These are phyloP conservation scores for Leucocoprinus sp. DNA, from an alignment of 768 basidiomycete species.

Conservation along the genomic window DNA sequence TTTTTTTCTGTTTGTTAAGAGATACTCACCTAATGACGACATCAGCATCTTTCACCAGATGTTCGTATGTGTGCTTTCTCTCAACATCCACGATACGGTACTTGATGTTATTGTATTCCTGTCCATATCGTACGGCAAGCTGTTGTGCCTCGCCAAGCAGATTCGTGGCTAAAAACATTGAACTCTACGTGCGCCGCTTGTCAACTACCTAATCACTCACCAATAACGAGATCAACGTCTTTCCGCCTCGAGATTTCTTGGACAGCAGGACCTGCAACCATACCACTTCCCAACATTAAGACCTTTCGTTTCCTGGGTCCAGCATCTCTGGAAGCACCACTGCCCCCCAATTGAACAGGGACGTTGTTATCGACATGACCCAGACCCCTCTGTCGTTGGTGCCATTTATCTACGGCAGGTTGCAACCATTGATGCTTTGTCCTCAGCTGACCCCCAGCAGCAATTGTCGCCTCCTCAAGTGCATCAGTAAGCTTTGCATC, in stretches of 20 bases:
- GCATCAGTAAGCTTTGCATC: conserved; percentile 30
- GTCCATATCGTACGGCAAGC: conserved; percentile 24
- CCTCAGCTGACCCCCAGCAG: conserved; percentile 45
- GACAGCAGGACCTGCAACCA: conserved; percentile 88
- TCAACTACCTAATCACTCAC: conserved; percentile 34
- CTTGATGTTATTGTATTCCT: conserved; percentile 40
- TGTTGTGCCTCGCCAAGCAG: conserved; percentile 46
- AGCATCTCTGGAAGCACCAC: background rate
- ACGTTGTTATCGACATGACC: background rate
- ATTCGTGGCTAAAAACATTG: conserved; percentile 57
- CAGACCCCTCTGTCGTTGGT: conserved; percentile 11
- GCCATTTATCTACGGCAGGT: conserved; percentile 39
- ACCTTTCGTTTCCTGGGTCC: conserved; percentile 46
- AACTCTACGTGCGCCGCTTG: background rate
- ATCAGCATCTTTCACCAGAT: conserved; percentile 58
- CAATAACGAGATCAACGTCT: conserved; percentile 68
- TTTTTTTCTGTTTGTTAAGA: background rate
- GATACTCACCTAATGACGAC: conserved; percentile 73
- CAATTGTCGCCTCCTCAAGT: conserved; percentile 66
- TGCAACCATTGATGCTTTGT: conserved; percentile 52
- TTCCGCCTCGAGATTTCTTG: conserved; percentile 55
- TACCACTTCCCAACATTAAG: conserved; percentile 85
- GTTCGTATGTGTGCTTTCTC: conserved; percentile 35
- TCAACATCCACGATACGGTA: conserved; percentile 54
- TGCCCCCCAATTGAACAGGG: background rate